These are phyloP conservation scores for Nitzschia palea DNA, from an alignment of 108 stramenopile genomes.

Conservation along the genomic window DNA sequence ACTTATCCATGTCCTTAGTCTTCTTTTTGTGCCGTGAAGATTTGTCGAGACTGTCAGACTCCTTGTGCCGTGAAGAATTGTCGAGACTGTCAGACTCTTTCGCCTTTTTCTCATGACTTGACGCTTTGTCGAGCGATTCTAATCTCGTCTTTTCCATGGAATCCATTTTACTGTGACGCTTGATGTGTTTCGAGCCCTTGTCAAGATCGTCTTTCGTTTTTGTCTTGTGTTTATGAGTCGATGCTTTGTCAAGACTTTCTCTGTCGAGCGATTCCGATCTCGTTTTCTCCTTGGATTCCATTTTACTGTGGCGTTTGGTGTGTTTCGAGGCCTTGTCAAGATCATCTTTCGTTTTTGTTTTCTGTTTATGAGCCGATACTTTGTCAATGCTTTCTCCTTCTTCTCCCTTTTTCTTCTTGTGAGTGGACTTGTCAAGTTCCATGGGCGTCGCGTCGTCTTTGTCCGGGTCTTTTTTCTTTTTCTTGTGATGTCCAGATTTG, in stretches of 20 bases:
- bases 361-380: background rate
- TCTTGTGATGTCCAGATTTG: background rate
- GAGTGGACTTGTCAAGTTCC: slow-evolving; percentile 2
- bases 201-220: background rate
- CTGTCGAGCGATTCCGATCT: too few relatives aligned
- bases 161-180: background rate
- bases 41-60: background rate
- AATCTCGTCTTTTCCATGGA: background rate
- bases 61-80: background rate
- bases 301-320: background rate
- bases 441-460: background rate
- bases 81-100: slow-evolving; percentile 3
- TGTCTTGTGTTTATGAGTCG: background rate
- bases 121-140: background rate
- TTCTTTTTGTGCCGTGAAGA: background rate
- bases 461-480: background rate
- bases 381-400: background rate
- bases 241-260: background rate
- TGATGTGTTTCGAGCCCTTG: background rate
- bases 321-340: background rate
- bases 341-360: background rate
- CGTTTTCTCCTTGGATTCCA: background rate
- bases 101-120: background rate
- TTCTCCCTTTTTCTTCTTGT: background rate
- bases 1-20: slow-evolving; percentile 6